Conservation (phyloP, 805 yeast genomes). For the Candida coquimbonensis region DNA sequence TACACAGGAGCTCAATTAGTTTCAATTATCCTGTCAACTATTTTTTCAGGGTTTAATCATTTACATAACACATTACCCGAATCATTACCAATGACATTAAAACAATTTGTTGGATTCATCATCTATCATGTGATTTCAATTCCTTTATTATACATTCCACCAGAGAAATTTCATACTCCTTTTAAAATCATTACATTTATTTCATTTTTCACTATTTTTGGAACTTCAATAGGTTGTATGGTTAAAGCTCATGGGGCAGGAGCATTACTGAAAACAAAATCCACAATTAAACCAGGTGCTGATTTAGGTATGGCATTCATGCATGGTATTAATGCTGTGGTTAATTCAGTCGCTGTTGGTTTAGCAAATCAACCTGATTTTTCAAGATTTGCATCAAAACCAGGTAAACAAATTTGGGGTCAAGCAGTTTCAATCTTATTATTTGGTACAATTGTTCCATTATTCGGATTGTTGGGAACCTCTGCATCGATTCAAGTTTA, state of each 20-base stretch:
- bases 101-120: conserved; percentile 34
- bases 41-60: conserved; percentile 31
- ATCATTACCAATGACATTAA: conserved; percentile 32
- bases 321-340: conserved; percentile 24
- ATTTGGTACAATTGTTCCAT: conserved; percentile 36
- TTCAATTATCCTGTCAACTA: conserved; percentile 30
- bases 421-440: conserved; percentile 29
- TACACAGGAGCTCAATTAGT: conserved; percentile 41
- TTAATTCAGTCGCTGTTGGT: conserved; percentile 27
- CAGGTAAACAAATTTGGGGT: conserved; percentile 33
- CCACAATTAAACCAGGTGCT: conserved; percentile 21
- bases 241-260: conserved; percentile 28
- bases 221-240: conserved; percentile 28
- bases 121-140: conserved; percentile 31
- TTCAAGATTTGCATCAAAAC: conserved; percentile 31
- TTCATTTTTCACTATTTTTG: conserved; percentile 29
- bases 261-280: conserved; percentile 23
- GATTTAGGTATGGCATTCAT: conserved; percentile 27
- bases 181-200: conserved; percentile 23
- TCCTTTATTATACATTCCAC: conserved; percentile 25
- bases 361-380: conserved; percentile 27
- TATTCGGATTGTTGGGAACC: conserved; percentile 39
- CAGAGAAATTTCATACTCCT: conserved; percentile 25
- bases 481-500: conserved; percentile 35
- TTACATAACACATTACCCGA: conserved; percentile 34